Conservation (phyloP, 257 asterid species). For the Ajuga chamaepitys region DNA sequence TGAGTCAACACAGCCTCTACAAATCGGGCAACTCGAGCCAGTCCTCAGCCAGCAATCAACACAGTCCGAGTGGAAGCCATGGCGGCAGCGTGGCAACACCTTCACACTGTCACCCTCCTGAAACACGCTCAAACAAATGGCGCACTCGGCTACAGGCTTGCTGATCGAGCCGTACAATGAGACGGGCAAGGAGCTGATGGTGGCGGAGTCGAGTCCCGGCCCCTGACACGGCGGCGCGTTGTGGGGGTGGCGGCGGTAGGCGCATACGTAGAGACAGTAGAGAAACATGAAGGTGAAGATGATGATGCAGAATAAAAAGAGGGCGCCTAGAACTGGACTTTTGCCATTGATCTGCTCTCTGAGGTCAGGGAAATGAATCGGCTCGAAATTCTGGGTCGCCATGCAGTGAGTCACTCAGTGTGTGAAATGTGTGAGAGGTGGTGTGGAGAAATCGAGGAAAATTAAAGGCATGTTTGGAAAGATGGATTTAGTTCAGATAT, state of each 20-base stretch:
- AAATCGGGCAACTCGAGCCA: slow-evolving; percentile 36
- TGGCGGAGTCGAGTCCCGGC: slow-evolving; percentile 31
- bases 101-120: slow-evolving; percentile 27
- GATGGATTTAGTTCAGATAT: too few relatives aligned
- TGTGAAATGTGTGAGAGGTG: neutral
- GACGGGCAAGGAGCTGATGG: slow-evolving; percentile 28
- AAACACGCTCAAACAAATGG: slow-evolving; percentile 32
- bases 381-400: slow-evolving; percentile 28
- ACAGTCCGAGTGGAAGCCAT: slow-evolving; percentile 32
- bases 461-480: too few relatives aligned
- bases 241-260: slow-evolving; percentile 15
- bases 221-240: neutral
- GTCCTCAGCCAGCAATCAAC: slow-evolving; percentile 37
- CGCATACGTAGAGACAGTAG: slow-evolving; percentile 23
- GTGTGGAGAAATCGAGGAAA: too few relatives aligned
- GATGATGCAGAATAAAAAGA: slow-evolving; percentile 19
- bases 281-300: slow-evolving; percentile 26
- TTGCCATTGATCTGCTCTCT: slow-evolving; percentile 13
- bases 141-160: slow-evolving; percentile 29
- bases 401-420: neutral
- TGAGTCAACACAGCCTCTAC: slow-evolving; percentile 22
- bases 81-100: slow-evolving; percentile 33
- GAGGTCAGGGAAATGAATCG: slow-evolving; percentile 19
- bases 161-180: slow-evolving; percentile 19
- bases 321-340: slow-evolving; percentile 26